phyloP scores from a whole-genome alignment of 169 alveolate genomes.

The Eimeria praecox region DNA sequence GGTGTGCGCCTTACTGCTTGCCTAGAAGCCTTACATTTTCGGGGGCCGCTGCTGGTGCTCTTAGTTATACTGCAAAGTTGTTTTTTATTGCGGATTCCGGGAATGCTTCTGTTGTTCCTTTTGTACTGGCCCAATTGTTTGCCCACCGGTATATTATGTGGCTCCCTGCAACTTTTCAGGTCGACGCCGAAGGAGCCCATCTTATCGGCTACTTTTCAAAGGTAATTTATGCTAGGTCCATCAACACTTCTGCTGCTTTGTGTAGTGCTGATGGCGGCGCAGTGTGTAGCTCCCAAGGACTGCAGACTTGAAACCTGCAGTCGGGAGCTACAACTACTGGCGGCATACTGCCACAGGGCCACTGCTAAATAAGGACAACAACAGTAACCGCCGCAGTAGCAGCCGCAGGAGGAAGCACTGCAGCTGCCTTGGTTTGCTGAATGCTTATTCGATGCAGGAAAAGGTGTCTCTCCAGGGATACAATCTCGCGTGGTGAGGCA shows the following conservation, averaged over 20 bases:
- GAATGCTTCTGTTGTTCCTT: too few relatives aligned
- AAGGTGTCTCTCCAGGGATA: constrained; percentile 90
- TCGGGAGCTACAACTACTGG: background rate
- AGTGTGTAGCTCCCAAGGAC: background rate
- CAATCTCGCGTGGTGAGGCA: constrained; percentile 90
- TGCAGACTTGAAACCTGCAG: background rate
- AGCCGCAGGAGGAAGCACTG: background rate
- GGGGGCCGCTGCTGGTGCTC: background rate
- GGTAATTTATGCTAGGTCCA: constrained; percentile 34
- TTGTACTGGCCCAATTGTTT: background rate
- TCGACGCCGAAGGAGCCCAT: constrained; percentile 90
- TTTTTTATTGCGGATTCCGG: background rate
- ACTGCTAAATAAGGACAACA: background rate
- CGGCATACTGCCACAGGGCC: background rate
- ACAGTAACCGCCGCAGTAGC: background rate
- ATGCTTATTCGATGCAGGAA: constrained; percentile 82
- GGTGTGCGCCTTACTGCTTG: background rate
- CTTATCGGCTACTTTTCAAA: constrained; percentile 95
- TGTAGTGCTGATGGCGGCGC: constrained; percentile 11
- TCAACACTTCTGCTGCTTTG: background rate
- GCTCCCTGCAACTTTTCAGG: constrained; percentile 55
- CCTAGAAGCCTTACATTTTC: background rate
- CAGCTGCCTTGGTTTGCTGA: background rate
- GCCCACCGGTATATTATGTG: background rate
- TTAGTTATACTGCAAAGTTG: background rate